Base-by-base conservation (phyloP, 306 rosid genomes). In the Trichosanthes truncata region DNA sequence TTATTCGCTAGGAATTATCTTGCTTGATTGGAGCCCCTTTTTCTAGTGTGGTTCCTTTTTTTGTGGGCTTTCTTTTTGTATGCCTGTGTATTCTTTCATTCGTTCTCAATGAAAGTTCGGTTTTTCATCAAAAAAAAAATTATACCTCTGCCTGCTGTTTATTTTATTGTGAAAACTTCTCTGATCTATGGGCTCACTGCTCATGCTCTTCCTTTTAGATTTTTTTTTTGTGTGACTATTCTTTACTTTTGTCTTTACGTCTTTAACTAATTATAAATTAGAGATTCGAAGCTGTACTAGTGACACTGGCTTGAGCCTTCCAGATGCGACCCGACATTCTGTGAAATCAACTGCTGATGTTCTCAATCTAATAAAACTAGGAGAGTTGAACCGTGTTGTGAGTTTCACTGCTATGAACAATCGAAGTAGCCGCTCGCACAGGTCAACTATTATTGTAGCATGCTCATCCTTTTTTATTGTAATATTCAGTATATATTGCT, bases 401-500 rank as follows among this genome's bases (percentile, higher is more conserved):
- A 87, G 96, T 84, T 91, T 88, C 76, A 95, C 99, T 33, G 95
- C 97, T 69, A 76, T 90, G 77, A 95, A 95, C 87, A 89, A 79
- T 79, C 78, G 84, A 77, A 95, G 99, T 76, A 95, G 99, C 57
- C 99, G 99, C 67, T 95, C 99, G 6, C 99, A 95, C 85, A 90
- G 99, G 99, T 88, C 69, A 74, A 74, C 29, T 15, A 72, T 25
- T 73, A 71, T 12, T 6, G n/a, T 71, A 67, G 73, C 86, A 23
- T 40, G 6, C 78, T 74, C 25, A 21, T 12, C 53, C 55, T 17
- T 51, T 41, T 74, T 3, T 63, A 33, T 63, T 65, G 73, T 20
- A 65, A 35, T 15, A 31, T 65, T 35, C 23, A 65, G 21, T 65
- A 65, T 65, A 31, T 65, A 8, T 31, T 65, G 72, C 46, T 65